Base-by-base conservation (phyloP, 1,139 yeast genomes). In the Yamadazyma diospyri region DNA sequence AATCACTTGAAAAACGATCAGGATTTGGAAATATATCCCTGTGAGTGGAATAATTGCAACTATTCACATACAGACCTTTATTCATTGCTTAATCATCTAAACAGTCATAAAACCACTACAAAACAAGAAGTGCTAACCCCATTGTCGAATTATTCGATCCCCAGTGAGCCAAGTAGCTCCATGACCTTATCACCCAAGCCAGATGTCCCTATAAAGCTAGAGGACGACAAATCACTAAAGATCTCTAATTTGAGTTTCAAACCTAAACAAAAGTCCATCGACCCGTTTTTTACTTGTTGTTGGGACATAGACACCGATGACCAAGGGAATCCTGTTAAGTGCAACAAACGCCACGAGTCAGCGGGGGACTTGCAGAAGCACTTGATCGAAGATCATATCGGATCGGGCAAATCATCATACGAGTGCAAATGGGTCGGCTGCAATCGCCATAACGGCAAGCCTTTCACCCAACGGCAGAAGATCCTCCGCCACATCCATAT, bases 391-490 rank as follows among this genome's bases (percentile, higher is more conserved):
- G 69, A 59, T 11, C 97, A 92, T 53, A 66, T 89, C 12, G 85
- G 85, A 2, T 72, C 81, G 9, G 89, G 96, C 2, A 74, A 81
- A 50, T 72, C 82, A 1, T 59, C 64, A 16, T 89, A 92, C 48
- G 53, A 57, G 17, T 92, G 98, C 53, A 50, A 59, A 32, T 92
- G 98, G 98, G 58, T 69, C 6, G 83, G 77, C 3, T 92, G 98
- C 55, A 74, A 72, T 13, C 74, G 97, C 29, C 66, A 65, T 29
- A 61, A 68, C 16, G 75, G 75, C 9, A 71, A 76, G 42, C 69
- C 71, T 2, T 92, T 92, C 50, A 61, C 74, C 12, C 97, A 92
- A 53, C 69, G 94, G 25, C 98, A 92, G 48, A 92, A 92, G 55
- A 64, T 88, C 12, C 60, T 83, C 17, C 74, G 98, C 29, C 98